Percentiles rank a stretch among this genome's conserved stretches.
These are phyloP conservation scores for Setaria italica DNA, from an alignment of 202 grass and related monocot species.

Conservation along the genomic window DNA sequence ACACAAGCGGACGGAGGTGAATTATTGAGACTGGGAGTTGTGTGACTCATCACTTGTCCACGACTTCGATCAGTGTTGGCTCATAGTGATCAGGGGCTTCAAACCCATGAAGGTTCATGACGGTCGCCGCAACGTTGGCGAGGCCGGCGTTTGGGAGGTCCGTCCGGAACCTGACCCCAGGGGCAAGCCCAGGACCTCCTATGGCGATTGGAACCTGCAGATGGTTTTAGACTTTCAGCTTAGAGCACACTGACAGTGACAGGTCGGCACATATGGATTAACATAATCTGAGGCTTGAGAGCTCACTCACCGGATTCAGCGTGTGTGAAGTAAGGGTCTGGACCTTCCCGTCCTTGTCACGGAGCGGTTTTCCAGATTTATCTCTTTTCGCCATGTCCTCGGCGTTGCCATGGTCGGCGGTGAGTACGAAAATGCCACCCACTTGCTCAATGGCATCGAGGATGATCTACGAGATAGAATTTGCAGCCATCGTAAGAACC, in stretches of 20 bases:
- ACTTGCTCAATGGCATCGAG: constrained; percentile 58
- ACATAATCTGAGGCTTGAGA: not conserved
- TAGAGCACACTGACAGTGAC: not conserved
- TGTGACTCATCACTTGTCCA: constrained; percentile 9
- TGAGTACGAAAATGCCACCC: constrained; percentile 65
- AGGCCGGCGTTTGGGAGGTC: constrained; percentile 55
- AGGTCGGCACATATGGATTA: not conserved
- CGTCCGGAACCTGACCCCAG: constrained; percentile 46
- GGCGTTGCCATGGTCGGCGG: constrained; percentile 73
- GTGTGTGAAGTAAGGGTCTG: constrained; percentile 70
- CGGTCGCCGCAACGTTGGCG: constrained; percentile 62
- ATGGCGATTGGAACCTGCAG: constrained; percentile 67
- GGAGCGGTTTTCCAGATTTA: constrained; percentile 58
- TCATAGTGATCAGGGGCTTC: constrained; percentile 58
- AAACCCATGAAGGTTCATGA: constrained; percentile 75
- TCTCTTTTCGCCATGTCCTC: constrained; percentile 79
- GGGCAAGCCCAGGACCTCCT: constrained; percentile 63
- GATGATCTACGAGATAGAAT: constrained; percentile 47
- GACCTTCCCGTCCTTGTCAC: constrained; percentile 56
- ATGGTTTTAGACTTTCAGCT: not conserved
- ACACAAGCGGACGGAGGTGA: not conserved
- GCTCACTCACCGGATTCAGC: constrained; percentile 57
- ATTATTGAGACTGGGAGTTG: not conserved
- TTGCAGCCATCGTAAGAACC: not conserved
- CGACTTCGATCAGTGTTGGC: constrained; percentile 51